A percentile compares a stretch with the other conserved stretches of the same genome.
These are phyloP conservation scores for Tritrichomonas musculus DNA, from an alignment of 208 protist genomes.

Conservation along the genomic window DNA sequence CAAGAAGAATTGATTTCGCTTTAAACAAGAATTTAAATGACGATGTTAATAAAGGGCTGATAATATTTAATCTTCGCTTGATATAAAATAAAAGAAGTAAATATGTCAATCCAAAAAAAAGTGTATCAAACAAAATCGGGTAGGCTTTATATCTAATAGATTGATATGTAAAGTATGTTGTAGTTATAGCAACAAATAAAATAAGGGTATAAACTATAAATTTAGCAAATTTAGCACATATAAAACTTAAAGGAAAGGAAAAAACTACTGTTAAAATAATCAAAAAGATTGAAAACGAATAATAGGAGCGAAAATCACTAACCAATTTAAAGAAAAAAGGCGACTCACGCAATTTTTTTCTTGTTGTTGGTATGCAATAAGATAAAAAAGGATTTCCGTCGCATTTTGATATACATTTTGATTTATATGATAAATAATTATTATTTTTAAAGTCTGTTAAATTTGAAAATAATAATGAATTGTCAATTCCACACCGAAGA, in stretches of 20 bases:
- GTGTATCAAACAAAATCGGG: too few species aligned
- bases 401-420: neutral
- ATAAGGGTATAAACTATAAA: neutral
- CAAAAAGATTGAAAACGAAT: neutral
- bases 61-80: neutral
- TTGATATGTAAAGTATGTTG: too few species aligned
- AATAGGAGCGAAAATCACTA: neutral
- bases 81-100: neutral
- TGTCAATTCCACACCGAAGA: neutral
- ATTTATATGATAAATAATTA: neutral
- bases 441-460: neutral
- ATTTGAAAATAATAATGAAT: neutral
- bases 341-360: neutral
- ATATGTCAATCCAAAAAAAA: neutral
- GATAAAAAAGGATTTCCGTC: neutral
- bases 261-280: neutral
- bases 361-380: neutral
- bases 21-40: neutral
- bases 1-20: neutral
- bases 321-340: neutral
- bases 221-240: neutral
- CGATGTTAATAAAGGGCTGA: neutral
- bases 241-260: neutral
- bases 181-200: neutral
- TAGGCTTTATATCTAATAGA: neutral